Evolutionary conservation across 208 protist genomes (phyloP), one percentile per base, ranked within the genome.

Genomic region (Leishmania martiniquensis): DNA sequence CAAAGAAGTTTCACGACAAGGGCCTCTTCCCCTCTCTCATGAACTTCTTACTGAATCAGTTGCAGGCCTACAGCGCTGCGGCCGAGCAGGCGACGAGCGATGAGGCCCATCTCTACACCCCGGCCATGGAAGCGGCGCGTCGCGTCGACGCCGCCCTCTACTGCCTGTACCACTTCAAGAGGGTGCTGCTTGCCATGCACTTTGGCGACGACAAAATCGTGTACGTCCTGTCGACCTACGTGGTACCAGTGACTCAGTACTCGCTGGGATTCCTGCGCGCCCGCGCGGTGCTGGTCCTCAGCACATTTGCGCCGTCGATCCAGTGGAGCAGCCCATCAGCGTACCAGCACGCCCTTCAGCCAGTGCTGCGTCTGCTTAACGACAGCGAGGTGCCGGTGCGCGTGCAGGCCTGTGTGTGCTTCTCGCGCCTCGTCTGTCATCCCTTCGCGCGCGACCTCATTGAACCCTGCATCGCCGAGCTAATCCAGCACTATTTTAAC

Each of bases 401-500:
- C 52, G 86, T 98, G 25, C 93, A 98, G 80, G 90, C 96, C n/a
- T 97, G 93, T 76, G 82, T 85, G 22, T 89, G 88, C 63, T 88
- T 99, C 49, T 89, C 89, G n/a, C 87, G 86, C 51, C 86, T 98
- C 45, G 94, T 98, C 22, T 87, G 88, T 39, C 87, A 92, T 63
- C 78, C 85, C 13, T 86, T 89, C 69, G 91, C 90, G 44, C 84
- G 85, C 9, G 86, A 93, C 45, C 85, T 98, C 42, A 75, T 99
- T 20, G 87, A 86, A 55, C 95, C 96, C 34, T 91, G 94, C 71
- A 91, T 99, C 44, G 89, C 89, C 65, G 84, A 97, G 47, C 66
- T 99, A 20, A 88, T 99, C 7, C 88, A 98, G 44, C 85, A 96
- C 62, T 98, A 98, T 83, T 98, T 99, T 65, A 73, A 87, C 42